A percentile compares a stretch with the other conserved stretches of the same genome.
Evolutionary conservation across 176 grass and related monocot genomes (phyloP).

Genomic region (Rhipidocladum racemiflorum): DNA sequence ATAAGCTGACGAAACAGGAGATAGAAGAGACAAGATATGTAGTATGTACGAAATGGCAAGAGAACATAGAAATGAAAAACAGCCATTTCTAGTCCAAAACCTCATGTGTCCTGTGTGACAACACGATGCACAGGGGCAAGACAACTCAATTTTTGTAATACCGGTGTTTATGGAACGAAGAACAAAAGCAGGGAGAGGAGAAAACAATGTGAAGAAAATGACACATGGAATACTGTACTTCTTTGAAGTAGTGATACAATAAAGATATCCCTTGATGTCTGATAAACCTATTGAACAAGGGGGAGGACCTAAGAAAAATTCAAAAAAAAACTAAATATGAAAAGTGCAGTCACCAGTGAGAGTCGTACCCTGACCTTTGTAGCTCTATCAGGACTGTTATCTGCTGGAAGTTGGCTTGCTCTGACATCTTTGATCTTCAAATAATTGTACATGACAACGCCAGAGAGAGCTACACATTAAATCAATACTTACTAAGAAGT

Average conservation of each 20-base stretch:
- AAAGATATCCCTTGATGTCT: neutral
- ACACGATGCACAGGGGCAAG: neutral
- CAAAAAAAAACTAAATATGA: neutral
- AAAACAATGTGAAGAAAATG: neutral
- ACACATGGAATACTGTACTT: neutral
- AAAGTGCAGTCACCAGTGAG: neutral
- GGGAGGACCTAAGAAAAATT: neutral
- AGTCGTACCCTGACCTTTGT: slow-evolving; percentile 46
- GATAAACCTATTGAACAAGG: slow-evolving; percentile 17
- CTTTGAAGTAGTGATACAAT: slow-evolving; percentile 10
- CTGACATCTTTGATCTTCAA: slow-evolving; percentile 94
- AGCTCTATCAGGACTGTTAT: slow-evolving; percentile 59
- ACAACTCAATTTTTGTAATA: slow-evolving; percentile 12
- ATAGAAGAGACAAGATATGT: neutral
- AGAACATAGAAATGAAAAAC: neutral
- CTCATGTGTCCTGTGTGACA: neutral
- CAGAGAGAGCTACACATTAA: slow-evolving; percentile 68
- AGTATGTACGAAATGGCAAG: neutral
- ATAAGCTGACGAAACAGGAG: slow-evolving; percentile 1
- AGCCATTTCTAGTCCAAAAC: slow-evolving; percentile 8
- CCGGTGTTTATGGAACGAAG: neutral
- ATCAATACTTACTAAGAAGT: slow-evolving; percentile 20
- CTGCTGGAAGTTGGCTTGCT: slow-evolving; percentile 63
- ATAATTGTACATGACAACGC: slow-evolving; percentile 98
- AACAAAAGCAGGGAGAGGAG: neutral